Evolutionary conservation across 1,284 basidiomycete genomes (phyloP), one percentile per base, ranked within the genome.

Genomic region (Microbotryum lychnidis-dioicae): DNA sequence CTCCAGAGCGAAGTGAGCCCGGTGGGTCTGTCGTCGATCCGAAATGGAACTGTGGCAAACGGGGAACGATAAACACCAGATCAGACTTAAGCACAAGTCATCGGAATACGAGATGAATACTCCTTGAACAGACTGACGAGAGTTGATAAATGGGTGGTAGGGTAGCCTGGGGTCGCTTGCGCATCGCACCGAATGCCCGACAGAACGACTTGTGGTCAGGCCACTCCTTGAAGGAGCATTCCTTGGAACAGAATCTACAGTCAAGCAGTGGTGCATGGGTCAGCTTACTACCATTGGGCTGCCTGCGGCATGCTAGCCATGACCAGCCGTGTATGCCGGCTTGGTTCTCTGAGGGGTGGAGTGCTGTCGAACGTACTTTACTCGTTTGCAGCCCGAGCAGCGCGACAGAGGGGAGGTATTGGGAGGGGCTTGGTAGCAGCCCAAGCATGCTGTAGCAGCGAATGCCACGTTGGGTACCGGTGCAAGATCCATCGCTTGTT

Each of bases 151-250:
- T 48, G 14, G 56, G 56, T 2, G 56, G 56, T 3, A 57, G 49
- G 23, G n/a, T 23, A 21, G 56, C 56, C 48, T 45, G 33, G 6
- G 48, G 56, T 9, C 56, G 56, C 8, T 42, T 16, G 2, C 62
- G 62, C 21, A 64, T 50, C 21, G 58, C 53, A 37, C 52, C 2
- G 44, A 64, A 20, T 12, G 62, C 54, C 1, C 12, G 18, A 47
- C 62, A 64, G 54, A 64, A 64, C 8, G 58, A 48, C 54, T 61
- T 60, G 56, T 64, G 62, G 50, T 57, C 56, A 8, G 45, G 31
- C 62, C 62, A 64, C 6, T 57, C 58, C 6, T 27, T 8, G 4
- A 14, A 27, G 3, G 56, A 47, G 56, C 62, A 64, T 9, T 37
- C 58, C 45, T 48, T 29, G 14, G 58, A 52, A 50, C 62, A 64